phyloP scores from a whole-genome alignment of 169 alveolate genomes.

The Amoebophrya sp. region DNA sequence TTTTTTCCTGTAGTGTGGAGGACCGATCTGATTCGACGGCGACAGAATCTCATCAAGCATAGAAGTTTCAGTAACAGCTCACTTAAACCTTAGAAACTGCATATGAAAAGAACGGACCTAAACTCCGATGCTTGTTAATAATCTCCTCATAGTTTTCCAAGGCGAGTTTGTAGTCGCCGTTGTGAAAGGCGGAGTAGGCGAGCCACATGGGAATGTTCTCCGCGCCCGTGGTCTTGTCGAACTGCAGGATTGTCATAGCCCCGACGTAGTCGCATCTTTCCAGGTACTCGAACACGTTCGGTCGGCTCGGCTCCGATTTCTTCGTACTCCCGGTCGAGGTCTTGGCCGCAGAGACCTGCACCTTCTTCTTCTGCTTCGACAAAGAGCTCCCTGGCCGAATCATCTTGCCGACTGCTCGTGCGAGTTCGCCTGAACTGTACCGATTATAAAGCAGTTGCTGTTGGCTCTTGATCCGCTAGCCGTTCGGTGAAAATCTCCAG shows the following conservation, averaged over 20 bases:
- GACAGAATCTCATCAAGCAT: neutral
- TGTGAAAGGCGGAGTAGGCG: conserved; percentile 73
- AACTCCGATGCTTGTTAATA: conserved; percentile 48
- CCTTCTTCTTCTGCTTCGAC: conserved; percentile 42
- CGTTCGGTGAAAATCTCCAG: no score
- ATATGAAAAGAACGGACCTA: no score
- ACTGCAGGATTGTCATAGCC: conserved; percentile 68
- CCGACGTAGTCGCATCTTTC: conserved; percentile 69
- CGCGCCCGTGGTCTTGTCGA: conserved; percentile 55
- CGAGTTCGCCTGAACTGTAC: no score
- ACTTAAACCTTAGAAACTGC: no score
- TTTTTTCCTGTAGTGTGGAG: conserved; percentile 29
- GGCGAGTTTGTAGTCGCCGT: conserved; percentile 74
- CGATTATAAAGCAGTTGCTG: no score
- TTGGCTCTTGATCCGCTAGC: no score
- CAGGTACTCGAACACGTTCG: conserved; percentile 59
- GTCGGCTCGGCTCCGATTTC: conserved; percentile 26
- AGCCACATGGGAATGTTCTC: conserved; percentile 62
- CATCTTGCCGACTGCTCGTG: no score
- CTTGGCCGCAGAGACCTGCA: neutral
- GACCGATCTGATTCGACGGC: conserved; percentile 26
- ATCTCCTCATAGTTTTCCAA: conserved; percentile 64
- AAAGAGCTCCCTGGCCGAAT: conserved; percentile 41
- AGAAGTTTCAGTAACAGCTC: neutral
- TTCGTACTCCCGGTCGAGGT: neutral